Base-by-base conservation (phyloP, 2,329 filamentous ascomycete species). In the Ophiostoma himal-ulmi region DNA sequence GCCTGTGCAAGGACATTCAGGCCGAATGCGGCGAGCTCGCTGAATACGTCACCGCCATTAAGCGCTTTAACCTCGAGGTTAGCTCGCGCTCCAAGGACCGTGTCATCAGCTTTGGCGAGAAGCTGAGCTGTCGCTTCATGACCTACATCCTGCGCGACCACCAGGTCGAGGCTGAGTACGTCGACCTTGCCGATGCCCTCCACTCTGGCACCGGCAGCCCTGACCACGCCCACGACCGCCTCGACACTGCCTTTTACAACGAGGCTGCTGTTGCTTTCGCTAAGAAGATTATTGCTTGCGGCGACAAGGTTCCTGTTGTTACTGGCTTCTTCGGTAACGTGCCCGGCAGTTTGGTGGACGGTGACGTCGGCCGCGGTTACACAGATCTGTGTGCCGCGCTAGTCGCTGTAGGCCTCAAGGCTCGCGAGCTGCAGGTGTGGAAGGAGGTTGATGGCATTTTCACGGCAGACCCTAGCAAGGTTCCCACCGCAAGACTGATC, bases 271-370 rank as follows among this genome's bases (percentile, higher is more conserved):
- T 80, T 20, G 82, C 84, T 11, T 86, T 95, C 67, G 83, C 82
- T 39, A 85, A 87, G 75, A 89, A 89, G 77, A 84, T 95, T 70
- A 77, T 81, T 62, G 85, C 85, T 2, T 94, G 91, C 76, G 85
- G 83, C 48, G 83, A 86, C 74, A 86, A 87, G 72, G 88, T 94
- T 1, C 74, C 74, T 1, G 90, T 95, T 3, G 84, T 94, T 68
- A 98, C 95, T 14, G 95, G 95, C 20, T 99, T 95, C 83, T 99
- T 99, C 78, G 95, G 95, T 71, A 91, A 90, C 71, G 92, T 98
- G 2, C 94, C 94, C 0, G 94, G 94, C 17, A 94, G 94, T 37
- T 22, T 64, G 54, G 69, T 70, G 52, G 74, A 75, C 75, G 88
- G 88, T 60, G 91, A 96, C 75, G 92, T 99, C 73, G 95, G 95